Evolutionary conservation across 1,139 yeast genomes (phyloP), one percentile per base, ranked within the genome.

Genomic region (Scheffersomyces parashehatae): DNA sequence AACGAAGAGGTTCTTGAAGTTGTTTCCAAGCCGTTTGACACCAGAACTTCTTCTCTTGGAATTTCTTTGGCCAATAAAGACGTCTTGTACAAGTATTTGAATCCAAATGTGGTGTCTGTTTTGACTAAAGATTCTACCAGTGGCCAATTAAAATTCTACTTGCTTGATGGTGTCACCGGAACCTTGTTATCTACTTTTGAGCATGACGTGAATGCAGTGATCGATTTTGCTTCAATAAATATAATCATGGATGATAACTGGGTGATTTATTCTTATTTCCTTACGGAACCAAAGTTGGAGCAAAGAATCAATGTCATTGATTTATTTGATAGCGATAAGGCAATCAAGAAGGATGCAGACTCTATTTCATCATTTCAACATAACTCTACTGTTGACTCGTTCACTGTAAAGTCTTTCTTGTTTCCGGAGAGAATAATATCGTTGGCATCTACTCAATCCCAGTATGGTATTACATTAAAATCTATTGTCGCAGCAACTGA

Each of bases 211-310:
- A 58, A 62, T 16, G 77, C 73, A 35, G 64, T 70, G 2, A 56
- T 74, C 14, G 76, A 70, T 38, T 39, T 48, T 5, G 41, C 43
- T 2, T 70, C 79, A 1, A 56, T 88, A 14, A 71, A 75, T 26
- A 56, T 88, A 32, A 70, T 82, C 1, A 77, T 82, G 62, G 95
- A 91, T 44, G 98, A 93, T 58, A 83, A 90, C 62, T 91, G 95
- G 89, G 68, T 89, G 11, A 75, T 88, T 3, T 86, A 87, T 60
- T 71, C 93, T 0, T 88, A 79, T 59, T 79, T 75, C 59, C 71
- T 82, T 40, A 60, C 62, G 2, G 62, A 62, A 3, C 86, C 86
- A 11, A 58, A 78, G 52, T 61, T 68, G 28, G 81, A 82, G 42
- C 81, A 83, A 46, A 77, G 85, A 53, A 60, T 93, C 12, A 81